Conservation (phyloP, 1,284 basidiomycete genomes). For the Mycena sp. region DNA sequence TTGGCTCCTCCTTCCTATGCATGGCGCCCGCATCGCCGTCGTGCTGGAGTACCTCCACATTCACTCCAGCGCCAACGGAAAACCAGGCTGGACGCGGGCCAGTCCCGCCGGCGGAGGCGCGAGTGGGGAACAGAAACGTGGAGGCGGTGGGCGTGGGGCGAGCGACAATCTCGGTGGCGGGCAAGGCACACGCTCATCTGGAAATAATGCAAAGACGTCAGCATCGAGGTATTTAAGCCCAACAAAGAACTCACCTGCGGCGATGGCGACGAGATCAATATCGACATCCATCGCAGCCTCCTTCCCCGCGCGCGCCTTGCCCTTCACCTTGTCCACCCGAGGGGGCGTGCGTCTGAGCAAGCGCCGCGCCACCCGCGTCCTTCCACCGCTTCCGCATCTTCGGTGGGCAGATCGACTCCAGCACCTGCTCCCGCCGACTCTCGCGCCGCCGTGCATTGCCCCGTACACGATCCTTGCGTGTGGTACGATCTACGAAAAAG, state of each 20-base stretch:
- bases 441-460: too few relatives aligned
- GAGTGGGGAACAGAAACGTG: background rate
- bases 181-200: background rate
- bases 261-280: background rate
- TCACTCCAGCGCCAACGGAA: background rate
- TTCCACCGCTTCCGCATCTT: too few relatives aligned
- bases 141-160: background rate
- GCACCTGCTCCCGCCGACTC: too few relatives aligned
- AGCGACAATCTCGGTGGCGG: background rate
- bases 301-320: background rate
- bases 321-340: background rate
- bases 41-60: background rate
- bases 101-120: background rate
- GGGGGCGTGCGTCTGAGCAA: background rate
- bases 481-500: too few relatives aligned
- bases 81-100: background rate
- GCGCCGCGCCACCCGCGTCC: too few relatives aligned
- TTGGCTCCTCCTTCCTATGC: background rate
- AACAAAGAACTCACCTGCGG: background rate
- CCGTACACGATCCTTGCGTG: too few relatives aligned
- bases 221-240: background rate
- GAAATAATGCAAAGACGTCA: background rate
- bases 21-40: background rate
- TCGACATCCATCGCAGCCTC: constrained; percentile 11
- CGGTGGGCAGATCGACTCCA: too few relatives aligned